Evolutionary conservation across 2,329 filamentous ascomycete species (phyloP).

Genomic region (Fonsecaea nubica): DNA sequence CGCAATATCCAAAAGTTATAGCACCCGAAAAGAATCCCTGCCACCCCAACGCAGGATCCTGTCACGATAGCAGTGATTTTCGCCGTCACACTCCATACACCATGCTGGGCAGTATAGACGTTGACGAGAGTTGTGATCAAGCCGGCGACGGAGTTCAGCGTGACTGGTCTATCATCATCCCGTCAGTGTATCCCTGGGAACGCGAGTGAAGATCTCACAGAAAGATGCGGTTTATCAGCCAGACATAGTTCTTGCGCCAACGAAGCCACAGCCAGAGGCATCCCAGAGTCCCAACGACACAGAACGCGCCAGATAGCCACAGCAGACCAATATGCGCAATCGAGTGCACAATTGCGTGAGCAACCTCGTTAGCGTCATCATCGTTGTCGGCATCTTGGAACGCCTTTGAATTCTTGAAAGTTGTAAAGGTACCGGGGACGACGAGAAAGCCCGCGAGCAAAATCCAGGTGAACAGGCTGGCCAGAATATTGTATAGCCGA

Average conservation of each 20-base stretch:
- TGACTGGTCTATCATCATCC: conserved; percentile 39
- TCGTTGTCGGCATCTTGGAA: conserved; percentile 40
- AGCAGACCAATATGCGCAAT: conserved; percentile 52
- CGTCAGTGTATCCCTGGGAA: conserved; percentile 12
- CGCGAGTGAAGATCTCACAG: conserved; percentile 41
- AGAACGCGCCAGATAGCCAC: conserved; percentile 53
- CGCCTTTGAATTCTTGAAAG: conserved; percentile 45
- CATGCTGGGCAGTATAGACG: conserved; percentile 50
- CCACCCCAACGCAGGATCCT: conserved; percentile 36
- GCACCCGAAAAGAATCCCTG: conserved; percentile 42
- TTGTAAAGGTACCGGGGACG: conserved; percentile 60
- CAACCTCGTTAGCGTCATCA: conserved; percentile 41
- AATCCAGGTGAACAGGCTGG: conserved; percentile 56
- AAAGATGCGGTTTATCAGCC: conserved; percentile 61
- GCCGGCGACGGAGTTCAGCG: conserved; percentile 59
- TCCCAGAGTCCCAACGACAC: conserved; percentile 50
- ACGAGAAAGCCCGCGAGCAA: conserved; percentile 62
- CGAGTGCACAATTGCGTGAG: conserved; percentile 44
- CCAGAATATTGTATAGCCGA: conserved; percentile 53
- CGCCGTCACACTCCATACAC: conserved; percentile 44
- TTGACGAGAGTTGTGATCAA: conserved; percentile 58
- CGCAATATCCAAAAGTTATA: conserved; percentile 49
- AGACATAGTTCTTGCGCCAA: conserved; percentile 60
- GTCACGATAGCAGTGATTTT: conserved; percentile 42
- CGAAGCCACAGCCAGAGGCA: conserved; percentile 54